Conservation (phyloP, 257 asterid species). For the Osmanthus fragrans region DNA sequence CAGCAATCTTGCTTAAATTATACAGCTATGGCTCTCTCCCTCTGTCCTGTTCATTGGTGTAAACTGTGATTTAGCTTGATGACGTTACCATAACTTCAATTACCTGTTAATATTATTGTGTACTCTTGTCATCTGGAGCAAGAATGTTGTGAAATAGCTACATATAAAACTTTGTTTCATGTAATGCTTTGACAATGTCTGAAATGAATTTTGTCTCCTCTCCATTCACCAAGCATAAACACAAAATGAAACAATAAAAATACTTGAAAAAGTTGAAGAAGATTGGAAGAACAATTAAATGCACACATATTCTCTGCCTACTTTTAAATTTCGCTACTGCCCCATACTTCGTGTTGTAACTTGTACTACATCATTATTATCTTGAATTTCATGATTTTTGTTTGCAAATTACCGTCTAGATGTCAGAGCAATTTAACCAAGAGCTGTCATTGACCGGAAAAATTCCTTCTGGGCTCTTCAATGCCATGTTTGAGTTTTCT, state of each 20-base stretch:
- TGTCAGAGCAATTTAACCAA: constrained; percentile 97
- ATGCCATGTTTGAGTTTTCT: constrained; percentile 92
- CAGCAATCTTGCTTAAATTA: constrained; percentile 6
- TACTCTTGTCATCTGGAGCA: not conserved
- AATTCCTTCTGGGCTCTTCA: constrained; percentile 95
- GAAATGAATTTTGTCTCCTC: not conserved
- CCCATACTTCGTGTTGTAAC: not conserved
- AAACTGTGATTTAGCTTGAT: not conserved
- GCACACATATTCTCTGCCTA: not conserved
- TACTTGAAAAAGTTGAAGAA: not conserved
- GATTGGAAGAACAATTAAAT: not conserved
- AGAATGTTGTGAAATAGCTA: not conserved
- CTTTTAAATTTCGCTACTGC: constrained; percentile 6
- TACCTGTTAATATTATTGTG: not conserved
- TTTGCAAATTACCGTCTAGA: constrained; percentile 44
- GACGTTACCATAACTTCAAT: not conserved
- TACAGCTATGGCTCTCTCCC: not conserved
- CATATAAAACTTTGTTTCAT: not conserved
- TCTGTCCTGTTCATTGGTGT: not conserved
- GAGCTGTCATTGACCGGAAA: constrained; percentile 84
- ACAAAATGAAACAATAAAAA: not conserved
- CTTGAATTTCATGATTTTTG: not conserved
- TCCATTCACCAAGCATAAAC: not conserved
- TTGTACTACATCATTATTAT: not conserved
- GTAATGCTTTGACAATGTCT: not conserved